Conservation (phyloP, 495 filamentous ascomycete genomes). For the Oleoguttula mirabilis region DNA sequence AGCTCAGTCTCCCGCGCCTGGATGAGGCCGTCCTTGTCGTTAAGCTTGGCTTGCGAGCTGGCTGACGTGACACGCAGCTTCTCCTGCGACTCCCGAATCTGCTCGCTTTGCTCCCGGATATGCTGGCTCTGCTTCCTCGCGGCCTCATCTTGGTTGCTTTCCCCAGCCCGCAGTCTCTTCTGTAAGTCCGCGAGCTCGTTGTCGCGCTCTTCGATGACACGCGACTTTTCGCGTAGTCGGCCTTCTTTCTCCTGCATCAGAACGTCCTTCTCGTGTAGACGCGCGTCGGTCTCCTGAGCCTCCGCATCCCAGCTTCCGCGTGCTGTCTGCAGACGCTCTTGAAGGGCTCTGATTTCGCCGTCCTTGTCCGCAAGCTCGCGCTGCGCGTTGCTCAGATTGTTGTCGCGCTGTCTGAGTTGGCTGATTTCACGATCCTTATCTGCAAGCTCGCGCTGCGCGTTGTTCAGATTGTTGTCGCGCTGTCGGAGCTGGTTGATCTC, state of each 20-base stretch:
- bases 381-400: constrained; percentile 13
- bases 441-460: constrained; percentile 13
- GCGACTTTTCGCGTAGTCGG: constrained; percentile 19
- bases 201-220: constrained; percentile 17
- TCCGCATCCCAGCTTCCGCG: constrained; percentile 22
- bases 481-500: too few species aligned
- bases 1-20: constrained; percentile 17
- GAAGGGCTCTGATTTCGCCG: constrained; percentile 17
- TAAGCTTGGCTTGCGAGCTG: constrained; percentile 14
- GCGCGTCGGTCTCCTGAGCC: constrained; percentile 17
- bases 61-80: constrained; percentile 14
- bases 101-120: constrained; percentile 14
- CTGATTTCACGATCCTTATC: constrained; percentile 19
- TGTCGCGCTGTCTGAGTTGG: constrained; percentile 15
- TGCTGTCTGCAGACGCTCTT: constrained; percentile 20
- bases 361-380: constrained; percentile 18
- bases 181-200: constrained; percentile 19
- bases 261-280: constrained; percentile 18
- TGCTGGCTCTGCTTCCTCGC: constrained; percentile 14
- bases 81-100: constrained; percentile 21
- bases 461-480: constrained; percentile 17
- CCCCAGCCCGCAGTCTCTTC: constrained; percentile 13
- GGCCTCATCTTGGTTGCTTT: constrained; percentile 13
- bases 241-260: constrained; percentile 17
- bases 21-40: constrained; percentile 18